These are phyloP conservation scores for Luzula sylvatica DNA, from an alignment of 176 grass and related monocot genomes.

Conservation along the genomic window DNA sequence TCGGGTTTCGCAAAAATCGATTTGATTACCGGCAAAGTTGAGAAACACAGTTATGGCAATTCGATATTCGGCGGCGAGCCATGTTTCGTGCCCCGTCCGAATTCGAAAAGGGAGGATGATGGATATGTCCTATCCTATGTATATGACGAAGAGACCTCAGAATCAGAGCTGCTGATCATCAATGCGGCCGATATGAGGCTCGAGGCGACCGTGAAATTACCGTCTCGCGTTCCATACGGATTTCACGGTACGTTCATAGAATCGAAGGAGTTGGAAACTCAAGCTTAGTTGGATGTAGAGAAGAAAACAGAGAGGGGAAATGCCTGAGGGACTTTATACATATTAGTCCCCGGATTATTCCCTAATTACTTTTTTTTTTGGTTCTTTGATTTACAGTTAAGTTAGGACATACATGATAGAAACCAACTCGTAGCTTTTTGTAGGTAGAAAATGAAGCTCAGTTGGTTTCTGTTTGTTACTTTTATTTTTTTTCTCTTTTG, in stretches of 20 bases:
- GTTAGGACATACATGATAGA: slow-evolving; percentile 2
- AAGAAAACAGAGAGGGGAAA: not conserved
- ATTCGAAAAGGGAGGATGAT: slow-evolving; percentile 48
- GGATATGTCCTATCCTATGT: slow-evolving; percentile 57
- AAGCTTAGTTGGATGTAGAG: slow-evolving; percentile 30
- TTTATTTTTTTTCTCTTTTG: not conserved
- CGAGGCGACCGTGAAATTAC: slow-evolving; percentile 67
- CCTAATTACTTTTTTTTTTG: slow-evolving; percentile 1
- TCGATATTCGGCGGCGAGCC: slow-evolving; percentile 73
- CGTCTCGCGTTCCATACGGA: slow-evolving; percentile 74
- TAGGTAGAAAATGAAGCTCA: slow-evolving; percentile 28
- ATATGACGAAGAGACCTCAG: slow-evolving; percentile 41
- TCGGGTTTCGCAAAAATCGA: slow-evolving; percentile 92
- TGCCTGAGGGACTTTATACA: slow-evolving; percentile 26
- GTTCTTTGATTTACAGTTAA: slow-evolving; percentile 8
- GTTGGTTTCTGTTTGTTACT: slow-evolving; percentile 28
- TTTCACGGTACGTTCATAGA: slow-evolving; percentile 96
- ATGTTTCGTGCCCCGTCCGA: slow-evolving; percentile 48
- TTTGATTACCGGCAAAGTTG: slow-evolving; percentile 47
- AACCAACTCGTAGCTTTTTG: slow-evolving; percentile 34
- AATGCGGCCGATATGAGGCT: slow-evolving; percentile 83
- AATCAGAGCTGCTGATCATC: slow-evolving; percentile 54
- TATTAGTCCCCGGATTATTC: slow-evolving; percentile 26
- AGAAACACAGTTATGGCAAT: slow-evolving; percentile 55
- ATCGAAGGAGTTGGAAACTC: slow-evolving; percentile 36